A percentile compares a stretch with the other conserved stretches of the same genome.
phyloP scores from a whole-genome alignment of 305 asterid species.

The Rubia peregrina region DNA sequence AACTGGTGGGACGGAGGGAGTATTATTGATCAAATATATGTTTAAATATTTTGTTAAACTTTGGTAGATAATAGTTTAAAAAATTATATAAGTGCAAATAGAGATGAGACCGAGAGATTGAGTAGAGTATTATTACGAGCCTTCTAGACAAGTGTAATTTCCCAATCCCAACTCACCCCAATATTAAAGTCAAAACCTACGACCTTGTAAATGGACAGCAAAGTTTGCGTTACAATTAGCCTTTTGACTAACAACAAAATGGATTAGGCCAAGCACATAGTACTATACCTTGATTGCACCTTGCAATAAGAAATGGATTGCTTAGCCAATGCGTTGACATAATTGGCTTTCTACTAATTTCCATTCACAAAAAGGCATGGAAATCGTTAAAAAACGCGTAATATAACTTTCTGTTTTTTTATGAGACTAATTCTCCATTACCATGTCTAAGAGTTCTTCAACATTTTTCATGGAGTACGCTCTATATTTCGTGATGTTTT shows the following conservation, averaged over 20 bases:
- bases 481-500: neutral
- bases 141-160: neutral
- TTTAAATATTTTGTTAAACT: too few relatives aligned
- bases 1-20: too few relatives aligned
- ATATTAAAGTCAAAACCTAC: constrained; percentile 8
- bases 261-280: neutral
- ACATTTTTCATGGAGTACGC: neutral
- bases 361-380: constrained; percentile 1
- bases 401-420: constrained; percentile 5
- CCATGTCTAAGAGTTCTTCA: constrained; percentile 8
- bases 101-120: too few relatives aligned
- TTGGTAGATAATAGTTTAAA: too few relatives aligned
- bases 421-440: constrained; percentile 22
- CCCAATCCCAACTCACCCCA: neutral
- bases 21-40: too few relatives aligned
- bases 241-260: neutral
- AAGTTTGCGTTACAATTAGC: constrained; percentile 10
- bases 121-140: too few relatives aligned
- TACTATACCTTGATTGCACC: neutral
- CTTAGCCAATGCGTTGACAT: constrained; percentile 4
- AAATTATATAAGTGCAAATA: too few relatives aligned
- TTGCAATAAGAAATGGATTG: constrained; percentile 13
- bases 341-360: constrained; percentile 10
- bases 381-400: constrained; percentile 22
- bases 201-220: constrained; percentile 16